A percentile compares a stretch with the other conserved stretches of the same genome.
Evolutionary conservation across 192 early-diverging fungal genomes (phyloP).

Genomic region (Linnemannia exigua): DNA sequence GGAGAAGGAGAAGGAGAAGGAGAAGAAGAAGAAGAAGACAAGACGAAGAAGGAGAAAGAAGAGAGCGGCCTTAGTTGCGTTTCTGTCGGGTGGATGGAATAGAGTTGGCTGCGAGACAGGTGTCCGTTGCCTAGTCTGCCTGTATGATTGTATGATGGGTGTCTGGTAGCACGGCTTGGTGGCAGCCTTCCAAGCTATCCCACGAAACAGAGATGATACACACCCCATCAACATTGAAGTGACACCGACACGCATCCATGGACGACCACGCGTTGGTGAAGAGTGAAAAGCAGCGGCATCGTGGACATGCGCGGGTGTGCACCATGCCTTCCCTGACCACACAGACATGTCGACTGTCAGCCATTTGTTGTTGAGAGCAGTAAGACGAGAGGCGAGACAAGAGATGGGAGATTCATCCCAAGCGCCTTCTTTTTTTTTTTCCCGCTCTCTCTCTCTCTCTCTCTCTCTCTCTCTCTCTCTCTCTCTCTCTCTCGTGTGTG

Average conservation of each 20-base stretch:
- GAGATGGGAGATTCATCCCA: neutral
- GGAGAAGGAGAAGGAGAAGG: neutral
- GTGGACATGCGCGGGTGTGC: no score
- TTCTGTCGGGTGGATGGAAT: constrained; percentile 4
- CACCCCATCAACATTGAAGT: no score
- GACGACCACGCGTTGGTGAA: no score
- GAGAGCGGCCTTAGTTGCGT: neutral
- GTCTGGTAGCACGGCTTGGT: no score
- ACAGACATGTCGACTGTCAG: neutral
- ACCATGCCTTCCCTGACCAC: neutral
- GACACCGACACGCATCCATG: no score
- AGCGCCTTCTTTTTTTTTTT: neutral
- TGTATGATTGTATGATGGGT: no score
- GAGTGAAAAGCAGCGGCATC: no score
- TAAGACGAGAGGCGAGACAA: neutral
- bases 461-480: neutral
- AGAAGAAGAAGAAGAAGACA: neutral
- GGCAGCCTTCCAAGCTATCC: no score
- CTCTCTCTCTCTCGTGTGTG: neutral
- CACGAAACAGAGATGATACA: no score
- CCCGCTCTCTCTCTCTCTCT: neutral
- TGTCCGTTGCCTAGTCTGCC: no score
- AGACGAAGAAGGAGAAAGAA: neutral
- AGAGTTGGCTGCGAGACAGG: neutral
- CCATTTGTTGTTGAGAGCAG: neutral